A percentile compares a stretch with the other conserved stretches of the same genome.
Evolutionary conservation across 305 asterid species (phyloP).

Genomic region (Salvia sclarea): DNA sequence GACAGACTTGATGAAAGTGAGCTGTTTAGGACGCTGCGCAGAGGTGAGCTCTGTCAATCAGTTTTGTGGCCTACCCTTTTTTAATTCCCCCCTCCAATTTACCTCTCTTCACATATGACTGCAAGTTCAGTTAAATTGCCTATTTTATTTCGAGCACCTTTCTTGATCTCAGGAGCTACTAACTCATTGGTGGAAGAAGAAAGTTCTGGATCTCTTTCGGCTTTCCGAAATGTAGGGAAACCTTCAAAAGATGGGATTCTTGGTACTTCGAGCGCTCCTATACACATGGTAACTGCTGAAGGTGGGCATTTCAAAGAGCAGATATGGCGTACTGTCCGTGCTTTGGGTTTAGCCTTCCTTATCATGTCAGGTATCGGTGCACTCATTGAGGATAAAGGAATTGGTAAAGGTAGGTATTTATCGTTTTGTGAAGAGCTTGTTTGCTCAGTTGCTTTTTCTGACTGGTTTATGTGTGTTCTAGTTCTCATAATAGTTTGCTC

Average conservation of each 20-base stretch:
- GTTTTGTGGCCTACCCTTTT: neutral
- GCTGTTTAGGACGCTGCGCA: constrained; percentile 71
- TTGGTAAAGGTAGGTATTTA: constrained; percentile 71
- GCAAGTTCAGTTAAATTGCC: neutral
- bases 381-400: constrained; percentile 91
- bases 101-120: neutral
- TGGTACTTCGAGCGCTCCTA: constrained; percentile 81
- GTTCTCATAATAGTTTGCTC: constrained; percentile 27
- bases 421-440: neutral
- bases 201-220: constrained; percentile 58
- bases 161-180: constrained; percentile 52
- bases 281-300: constrained; percentile 93
- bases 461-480: constrained; percentile 4
- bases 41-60: constrained; percentile 49
- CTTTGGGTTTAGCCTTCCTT: constrained; percentile 80
- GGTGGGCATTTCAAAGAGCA: constrained; percentile 92
- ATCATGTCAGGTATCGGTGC: constrained; percentile 88
- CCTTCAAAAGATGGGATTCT: constrained; percentile 65
- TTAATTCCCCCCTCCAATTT: neutral
- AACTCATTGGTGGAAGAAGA: constrained; percentile 52
- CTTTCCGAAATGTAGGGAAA: constrained; percentile 65
- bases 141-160: neutral
- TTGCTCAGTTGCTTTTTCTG: constrained; percentile 13
- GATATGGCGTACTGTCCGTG: constrained; percentile 91
- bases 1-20: constrained; percentile 85